Evolutionary conservation across 2,329 filamentous ascomycete genomes (phyloP).

Genomic region (Epichloe glyceriae): DNA sequence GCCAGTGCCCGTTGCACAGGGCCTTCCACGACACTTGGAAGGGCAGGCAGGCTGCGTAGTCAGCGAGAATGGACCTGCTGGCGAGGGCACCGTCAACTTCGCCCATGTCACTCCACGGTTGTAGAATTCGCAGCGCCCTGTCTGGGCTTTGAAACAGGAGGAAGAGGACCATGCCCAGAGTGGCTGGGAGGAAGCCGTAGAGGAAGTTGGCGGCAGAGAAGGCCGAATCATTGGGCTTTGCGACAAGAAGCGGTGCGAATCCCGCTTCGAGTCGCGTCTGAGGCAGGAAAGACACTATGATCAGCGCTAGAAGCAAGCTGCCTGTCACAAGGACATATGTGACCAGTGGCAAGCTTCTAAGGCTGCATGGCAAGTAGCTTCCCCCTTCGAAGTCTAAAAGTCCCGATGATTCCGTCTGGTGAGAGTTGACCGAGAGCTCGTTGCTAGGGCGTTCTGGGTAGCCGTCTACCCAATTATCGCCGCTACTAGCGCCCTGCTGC

Average conservation of each 20-base stretch:
- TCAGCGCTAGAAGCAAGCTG: conserved; percentile 53
- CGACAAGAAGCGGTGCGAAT: conserved; percentile 56
- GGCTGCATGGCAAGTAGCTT: conserved; percentile 64
- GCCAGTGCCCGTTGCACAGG: conserved; percentile 47
- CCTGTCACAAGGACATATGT: conserved; percentile 49
- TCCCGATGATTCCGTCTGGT: conserved; percentile 12
- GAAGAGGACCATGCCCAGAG: conserved; percentile 54
- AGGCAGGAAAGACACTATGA: conserved; percentile 68
- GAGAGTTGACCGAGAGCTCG: conserved; percentile 19
- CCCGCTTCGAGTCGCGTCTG: conserved; percentile 51
- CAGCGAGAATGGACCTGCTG: conserved; percentile 50
- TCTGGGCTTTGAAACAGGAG: conserved; percentile 56
- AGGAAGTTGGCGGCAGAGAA: conserved; percentile 85
- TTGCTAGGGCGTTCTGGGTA: conserved; percentile 11
- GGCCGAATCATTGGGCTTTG: conserved; percentile 44
- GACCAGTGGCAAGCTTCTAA: conserved; percentile 54
- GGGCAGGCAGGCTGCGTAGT: conserved; percentile 57
- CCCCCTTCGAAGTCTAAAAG: conserved; percentile 23
- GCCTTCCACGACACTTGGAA: conserved; percentile 47
- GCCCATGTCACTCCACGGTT: conserved; percentile 54
- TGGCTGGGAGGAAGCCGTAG: conserved; percentile 61
- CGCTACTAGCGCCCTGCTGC: neutral
- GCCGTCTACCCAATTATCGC: neutral
- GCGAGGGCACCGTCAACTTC: conserved; percentile 46
- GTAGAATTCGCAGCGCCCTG: conserved; percentile 49